Evolutionary conservation across 2,329 filamentous ascomycete genomes (phyloP), one percentile per base, ranked within the genome.

Genomic region (Aspergillus sp.): DNA sequence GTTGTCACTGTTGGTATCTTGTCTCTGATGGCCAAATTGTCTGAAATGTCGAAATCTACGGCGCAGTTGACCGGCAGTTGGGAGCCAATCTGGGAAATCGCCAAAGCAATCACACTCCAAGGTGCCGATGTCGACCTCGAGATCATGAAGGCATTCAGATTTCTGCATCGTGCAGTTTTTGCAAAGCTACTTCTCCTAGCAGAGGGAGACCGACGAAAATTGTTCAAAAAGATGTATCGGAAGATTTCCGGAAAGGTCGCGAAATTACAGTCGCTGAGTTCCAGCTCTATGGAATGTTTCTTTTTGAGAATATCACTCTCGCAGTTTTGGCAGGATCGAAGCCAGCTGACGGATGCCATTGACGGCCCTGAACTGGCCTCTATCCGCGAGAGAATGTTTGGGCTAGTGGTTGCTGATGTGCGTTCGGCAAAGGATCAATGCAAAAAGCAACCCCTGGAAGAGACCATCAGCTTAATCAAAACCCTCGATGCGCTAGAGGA

Each of bases 1-100:
- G 71, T 74, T 31, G 59, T 72, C 9, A 71, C 70, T 8, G 63
- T 77, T 19, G 73, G 75, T 3, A 64, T 77, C 3, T 54, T 79
- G 48, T 74, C 76, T 4, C 67, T 80, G 63, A 77, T 80, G 74
- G 75, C 76, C 0, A 78, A 74, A 38, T 57, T 79, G 50, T 72
- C 76, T 5, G 72, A 74, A n/a, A 73, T 76, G 70, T 71, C 77
- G 4, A 79, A 79, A 61, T 77, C 73, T 8, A 66, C 75, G 41
- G 76, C 76, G 7, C 63, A 66, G 19, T 51, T 79, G 25, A 78
- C 74, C 9, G 72, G 69, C 51, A 73, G 76, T 50, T 73, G 71
- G 68, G 73, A 76, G 25, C 72, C 71, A 5, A 68, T 76, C 41
- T 79, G 76, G 73, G 73, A 71, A 38, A 69, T 74, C 28, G 75